Base-by-base conservation (phyloP, 2,329 filamentous ascomycete genomes). In the Scytalidium sp. region DNA sequence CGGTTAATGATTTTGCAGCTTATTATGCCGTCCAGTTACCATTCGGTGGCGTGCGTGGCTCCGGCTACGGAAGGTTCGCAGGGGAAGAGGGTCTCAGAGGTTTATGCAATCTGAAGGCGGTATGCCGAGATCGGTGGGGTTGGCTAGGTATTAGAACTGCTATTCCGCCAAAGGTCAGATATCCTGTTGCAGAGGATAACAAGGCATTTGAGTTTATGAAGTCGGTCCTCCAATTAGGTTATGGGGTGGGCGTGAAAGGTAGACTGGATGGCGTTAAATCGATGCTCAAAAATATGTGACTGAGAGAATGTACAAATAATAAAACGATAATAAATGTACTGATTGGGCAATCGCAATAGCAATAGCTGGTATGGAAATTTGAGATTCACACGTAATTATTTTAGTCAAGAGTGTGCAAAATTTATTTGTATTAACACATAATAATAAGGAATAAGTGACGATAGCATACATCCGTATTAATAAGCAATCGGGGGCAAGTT, bases 21-120 rank as follows among this genome's bases (percentile, higher is more conserved):
- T 97, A 85, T 68, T 99, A 99, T 65, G 90, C 93, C 46, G 92
- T 96, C 7, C 91, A 96, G 70, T 73, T 99, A 36, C 94, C 94
- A 0, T 99, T 99, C 69, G 94, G 94, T 32, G 94, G 65, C 21
- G 53, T 61, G n/a, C 84, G 82, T 50, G 93, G 91, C 1, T 95
- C 88, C 20, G 94, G 89, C 0, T 97, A 97, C 67, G 94, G 94
- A 1, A 80, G 93, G 2, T 99, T 99, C 70, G 93, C 90, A 0
- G 94, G 91, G 20, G 85, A 88, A 57, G 94, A 99, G 67, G 94
- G 94, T 0, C 71, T 99, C 19, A 78, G 90, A 29, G 85, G 85
- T 3, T 65, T 99, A 48, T 96, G 90, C 68, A 97, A 97, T 69
- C 68, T 84, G 56, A 99, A 99, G 75, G 84, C 87, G 50, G 75